Evolutionary conservation across 805 yeast species (phyloP), one percentile per base, ranked within the genome.

Genomic region (Saturnispora bothae): DNA sequence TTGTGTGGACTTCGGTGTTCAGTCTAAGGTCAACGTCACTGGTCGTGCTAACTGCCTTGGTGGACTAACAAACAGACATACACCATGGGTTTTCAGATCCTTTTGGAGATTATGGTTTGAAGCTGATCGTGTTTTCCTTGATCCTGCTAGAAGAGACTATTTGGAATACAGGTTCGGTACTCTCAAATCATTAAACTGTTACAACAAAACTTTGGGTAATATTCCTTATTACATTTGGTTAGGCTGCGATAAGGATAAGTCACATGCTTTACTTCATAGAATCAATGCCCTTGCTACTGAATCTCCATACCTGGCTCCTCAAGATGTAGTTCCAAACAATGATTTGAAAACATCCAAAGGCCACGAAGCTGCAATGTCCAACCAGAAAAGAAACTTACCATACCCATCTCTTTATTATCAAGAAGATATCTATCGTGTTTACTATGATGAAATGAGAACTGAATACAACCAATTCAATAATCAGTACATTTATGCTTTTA

Each of bases 91-190:
- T 40, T 66, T 71, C 36, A 68, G 94, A 54, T 80, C 83, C 22
- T 83, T 83, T 54, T 83, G 94, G 94, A 70, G 86, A 52, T 63
- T 78, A 31, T 83, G 94, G 94, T 83, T 83, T 57, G 94, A 83
- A 58, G 78, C 79, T 38, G 94, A 83, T 57, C 70, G 78, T 40
- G 94, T 83, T 3, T 78, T 74, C 50, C 67, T 83, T 47, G 94
- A 83, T 53, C 76, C 86, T 23, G 71, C 85, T 6, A 73, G 94
- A 62, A 73, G 94, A 61, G 85, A 79, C 51, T 83, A 82, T 59
- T 67, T 83, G 50, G 94, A 83, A 57, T 81, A 83, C 60, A 71
- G 73, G 50, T 83, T 83, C 51, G 94, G 94, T 23, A 83, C 94
- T 16, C 60, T 83, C 52, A 83, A 83, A 60, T 73, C 85, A 3